Base-by-base conservation (phyloP, 2,329 filamentous ascomycete genomes). In the Talaromyces sp. region DNA sequence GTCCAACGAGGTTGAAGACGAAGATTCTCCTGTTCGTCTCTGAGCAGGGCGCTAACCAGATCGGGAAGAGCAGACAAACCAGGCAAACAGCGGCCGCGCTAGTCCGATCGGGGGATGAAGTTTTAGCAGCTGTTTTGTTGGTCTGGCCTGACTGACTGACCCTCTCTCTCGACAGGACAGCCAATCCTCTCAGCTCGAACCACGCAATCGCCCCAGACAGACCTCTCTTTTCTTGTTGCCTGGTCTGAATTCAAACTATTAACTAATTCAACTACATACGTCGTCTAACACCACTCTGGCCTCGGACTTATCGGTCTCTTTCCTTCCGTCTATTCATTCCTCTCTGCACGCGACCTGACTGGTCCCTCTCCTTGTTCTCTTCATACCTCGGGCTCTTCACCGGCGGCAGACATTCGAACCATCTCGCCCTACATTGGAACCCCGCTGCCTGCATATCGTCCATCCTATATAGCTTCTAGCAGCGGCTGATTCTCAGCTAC, bases 51-150 rank as follows among this genome's bases (percentile, higher is more conserved):
- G 61, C 61, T 63, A 65, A 47, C 45, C 58, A 25, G 5, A 27
- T 8, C 15, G 17, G 40, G 45, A 34, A 11, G n/a, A 11, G 1
- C 36, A 54, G 34, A 51, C 64, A 65, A 65, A 65, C 38, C 13
- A 51, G 45, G 45, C 58, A 56, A 60, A 65, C 58, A 53, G 19
- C 10, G n/a, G 25, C 61, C 38, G 54, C 62, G 62, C 53, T 64
- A 58, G 62, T 59, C 62, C 40, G 62, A 53, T 64, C 40, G 45
- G 40, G 40, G 60, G 31, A 49, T 61, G 17, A 47, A 11, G 47
- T 54, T 53, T 38, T 56, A 56, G 29, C 53, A 56, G 31, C n/a
- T 25, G 29, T 58, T 34, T 58, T 40, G 31, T 58, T 40, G 22
- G 56, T 58, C 34, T 58, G 56, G 36, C 56, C 56, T 59, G 5